These are phyloP conservation scores for Fomitopsis betulina DNA, from an alignment of 1,284 basidiomycete genomes.

Conservation along the genomic window DNA sequence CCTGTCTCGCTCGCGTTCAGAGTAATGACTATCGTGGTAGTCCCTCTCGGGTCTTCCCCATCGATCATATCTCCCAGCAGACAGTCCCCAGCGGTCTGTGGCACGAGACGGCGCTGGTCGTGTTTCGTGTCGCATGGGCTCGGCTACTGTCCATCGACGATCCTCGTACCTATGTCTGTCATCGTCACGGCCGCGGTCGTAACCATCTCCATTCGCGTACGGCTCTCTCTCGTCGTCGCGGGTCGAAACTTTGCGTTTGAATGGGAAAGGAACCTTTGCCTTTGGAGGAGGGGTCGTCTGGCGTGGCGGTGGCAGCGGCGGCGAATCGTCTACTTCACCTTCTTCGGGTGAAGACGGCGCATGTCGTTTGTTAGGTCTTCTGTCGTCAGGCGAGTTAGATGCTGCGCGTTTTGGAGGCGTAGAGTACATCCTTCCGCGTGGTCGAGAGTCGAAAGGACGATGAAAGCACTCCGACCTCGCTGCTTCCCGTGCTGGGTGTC, in stretches of 20 bases:
- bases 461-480: neutral
- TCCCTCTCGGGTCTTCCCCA: slow-evolving; percentile 10
- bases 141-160: slow-evolving; percentile 24
- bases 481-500: neutral
- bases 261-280: slow-evolving; percentile 57
- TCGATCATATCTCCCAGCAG: slow-evolving; percentile 17
- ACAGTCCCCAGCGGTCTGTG: slow-evolving; percentile 22
- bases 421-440: slow-evolving; percentile 12
- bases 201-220: slow-evolving; percentile 8
- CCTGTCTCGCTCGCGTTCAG: slow-evolving; percentile 12
- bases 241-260: slow-evolving; percentile 50
- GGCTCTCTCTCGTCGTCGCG: slow-evolving; percentile 14
- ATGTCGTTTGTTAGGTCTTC: slow-evolving; percentile 49
- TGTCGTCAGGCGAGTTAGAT: slow-evolving; percentile 41
- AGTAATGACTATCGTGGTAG: slow-evolving; percentile 10
- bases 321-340: slow-evolving; percentile 62
- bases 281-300: slow-evolving; percentile 18
- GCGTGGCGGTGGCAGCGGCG: slow-evolving; percentile 19
- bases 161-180: slow-evolving; percentile 42
- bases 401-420: slow-evolving; percentile 50
- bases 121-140: slow-evolving; percentile 8
- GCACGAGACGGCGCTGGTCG: slow-evolving; percentile 4
- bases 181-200: slow-evolving; percentile 29
- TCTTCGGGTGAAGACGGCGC: slow-evolving; percentile 68
- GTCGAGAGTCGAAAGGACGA: neutral